Evolutionary conservation across 1,284 basidiomycete genomes (phyloP), one percentile per base, ranked within the genome.

Genomic region (Tremellales sp.): DNA sequence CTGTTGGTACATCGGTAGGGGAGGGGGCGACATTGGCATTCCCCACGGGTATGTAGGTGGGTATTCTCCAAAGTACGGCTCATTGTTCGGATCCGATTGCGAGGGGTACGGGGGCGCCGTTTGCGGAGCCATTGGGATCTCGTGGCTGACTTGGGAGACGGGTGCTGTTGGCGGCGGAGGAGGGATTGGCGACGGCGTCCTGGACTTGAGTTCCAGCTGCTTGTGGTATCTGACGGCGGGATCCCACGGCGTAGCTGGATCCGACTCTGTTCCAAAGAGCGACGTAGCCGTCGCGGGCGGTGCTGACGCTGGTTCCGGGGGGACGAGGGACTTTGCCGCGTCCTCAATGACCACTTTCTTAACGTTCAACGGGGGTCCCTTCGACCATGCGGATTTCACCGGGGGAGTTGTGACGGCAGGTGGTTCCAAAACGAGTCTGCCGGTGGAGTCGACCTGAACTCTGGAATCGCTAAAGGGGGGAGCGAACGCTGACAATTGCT

Each of bases 181-280:
- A n/a, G n/a, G n/a, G n/a, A n/a, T n/a, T n/a, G n/a, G n/a, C n/a
- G n/a, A n/a, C n/a, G n/a, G n/a, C n/a, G n/a, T n/a, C n/a, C n/a
- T n/a, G n/a, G n/a, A 44, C 31, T 48, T 39, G 7, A 53, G 45
- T 25, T 51, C 45, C 41, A 43, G 45, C 32, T 48, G 27, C 40
- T 43, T 52, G 18, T 45, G 42, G n/a, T 39, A 27, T 5, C 43
- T 47, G 9, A 53, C 21, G 9, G 53, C 54, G 5, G 59, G 61
- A 27, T 65, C 63, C 47, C 56, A 63, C 1, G 65, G 65, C 18
- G 63, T 62, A 14, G 61, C 61, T 3, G 66, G 68, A 40, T 67
- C 65, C 13, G 66, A 67, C 31, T 65, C 65, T 1, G 65, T 69
- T 5, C 57, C 59, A 42, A 61, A 66, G n/a, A 56, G 31, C 10